These are phyloP conservation scores for Eleusine coracana DNA, from an alignment of 176 grass and related monocot genomes.

Conservation along the genomic window DNA sequence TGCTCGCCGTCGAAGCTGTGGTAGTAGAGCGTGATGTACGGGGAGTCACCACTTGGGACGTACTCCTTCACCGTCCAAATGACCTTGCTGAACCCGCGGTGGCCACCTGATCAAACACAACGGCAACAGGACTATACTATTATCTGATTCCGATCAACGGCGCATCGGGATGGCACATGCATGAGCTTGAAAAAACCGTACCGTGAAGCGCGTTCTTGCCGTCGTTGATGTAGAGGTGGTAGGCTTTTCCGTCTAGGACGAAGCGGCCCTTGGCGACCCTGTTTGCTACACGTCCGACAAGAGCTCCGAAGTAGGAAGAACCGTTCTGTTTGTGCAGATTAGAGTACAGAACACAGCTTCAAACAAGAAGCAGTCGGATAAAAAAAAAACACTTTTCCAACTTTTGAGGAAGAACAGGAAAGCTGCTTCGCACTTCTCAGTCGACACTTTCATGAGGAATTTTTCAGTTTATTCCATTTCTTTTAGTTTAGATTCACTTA, in stretches of 20 bases:
- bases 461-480: neutral
- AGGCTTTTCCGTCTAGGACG: conserved; percentile 54
- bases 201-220: conserved; percentile 77
- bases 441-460: neutral
- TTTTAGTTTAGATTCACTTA: neutral
- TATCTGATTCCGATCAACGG: neutral
- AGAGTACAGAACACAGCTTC: neutral
- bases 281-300: conserved; percentile 84
- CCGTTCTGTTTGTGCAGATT: conserved; percentile 51
- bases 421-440: neutral
- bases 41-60: conserved; percentile 50
- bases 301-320: conserved; percentile 66
- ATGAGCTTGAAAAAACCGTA: conserved; percentile 1
- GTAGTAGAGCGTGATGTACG: conserved; percentile 81
- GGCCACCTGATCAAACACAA: conserved; percentile 51
- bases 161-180: neutral
- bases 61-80: conserved; percentile 82
- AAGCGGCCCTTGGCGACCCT: conserved; percentile 62
- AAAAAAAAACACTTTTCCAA: neutral
- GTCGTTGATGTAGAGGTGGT: conserved; percentile 56
- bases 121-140: neutral
- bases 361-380: neutral
- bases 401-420: neutral
- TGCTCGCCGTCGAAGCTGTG: conserved; percentile 85
- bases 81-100: conserved; percentile 74